A percentile compares a stretch with the other conserved stretches of the same genome.
Evolutionary conservation across 257 asterid genomes (phyloP).

Genomic region (Ligustrum vulgare): DNA sequence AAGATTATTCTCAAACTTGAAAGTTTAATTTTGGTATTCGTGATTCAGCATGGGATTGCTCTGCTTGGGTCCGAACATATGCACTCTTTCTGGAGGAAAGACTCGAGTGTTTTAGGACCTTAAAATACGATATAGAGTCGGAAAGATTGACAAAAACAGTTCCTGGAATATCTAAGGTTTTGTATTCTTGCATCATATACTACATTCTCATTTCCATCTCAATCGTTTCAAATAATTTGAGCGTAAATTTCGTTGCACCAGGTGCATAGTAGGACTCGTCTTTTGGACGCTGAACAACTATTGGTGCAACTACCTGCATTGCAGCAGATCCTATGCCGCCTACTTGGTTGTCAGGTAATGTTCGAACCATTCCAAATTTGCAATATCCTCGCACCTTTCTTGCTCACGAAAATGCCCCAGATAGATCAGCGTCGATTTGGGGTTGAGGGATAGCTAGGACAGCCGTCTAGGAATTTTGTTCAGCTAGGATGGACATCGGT

Average conservation of each 20-base stretch:
- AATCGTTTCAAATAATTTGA: background rate
- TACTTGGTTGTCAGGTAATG: conserved; percentile 74
- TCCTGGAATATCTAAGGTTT: conserved; percentile 48
- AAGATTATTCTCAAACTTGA: background rate
- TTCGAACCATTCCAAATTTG: background rate
- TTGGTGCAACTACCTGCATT: conserved; percentile 72
- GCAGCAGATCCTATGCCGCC: conserved; percentile 79
- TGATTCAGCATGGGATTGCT: conserved; percentile 91
- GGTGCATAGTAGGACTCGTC: conserved; percentile 52
- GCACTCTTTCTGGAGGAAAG: conserved; percentile 87
- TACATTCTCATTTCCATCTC: background rate
- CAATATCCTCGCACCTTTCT: background rate
- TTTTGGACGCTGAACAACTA: conserved; percentile 48
- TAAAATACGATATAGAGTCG: conserved; percentile 60
- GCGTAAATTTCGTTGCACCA: conserved; percentile 14
- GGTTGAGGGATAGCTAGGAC: background rate
- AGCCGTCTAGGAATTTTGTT: no score
- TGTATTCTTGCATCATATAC: background rate
- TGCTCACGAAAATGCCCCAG: background rate
- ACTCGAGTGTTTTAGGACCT: conserved; percentile 65
- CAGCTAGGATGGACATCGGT: no score
- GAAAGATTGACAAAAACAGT: conserved; percentile 53
- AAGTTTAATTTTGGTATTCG: background rate
- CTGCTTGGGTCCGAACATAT: conserved; percentile 84
- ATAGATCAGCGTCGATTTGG: no score